phyloP scores from a whole-genome alignment of 2,329 filamentous ascomycete species.

The Epichloe aotearoae region DNA sequence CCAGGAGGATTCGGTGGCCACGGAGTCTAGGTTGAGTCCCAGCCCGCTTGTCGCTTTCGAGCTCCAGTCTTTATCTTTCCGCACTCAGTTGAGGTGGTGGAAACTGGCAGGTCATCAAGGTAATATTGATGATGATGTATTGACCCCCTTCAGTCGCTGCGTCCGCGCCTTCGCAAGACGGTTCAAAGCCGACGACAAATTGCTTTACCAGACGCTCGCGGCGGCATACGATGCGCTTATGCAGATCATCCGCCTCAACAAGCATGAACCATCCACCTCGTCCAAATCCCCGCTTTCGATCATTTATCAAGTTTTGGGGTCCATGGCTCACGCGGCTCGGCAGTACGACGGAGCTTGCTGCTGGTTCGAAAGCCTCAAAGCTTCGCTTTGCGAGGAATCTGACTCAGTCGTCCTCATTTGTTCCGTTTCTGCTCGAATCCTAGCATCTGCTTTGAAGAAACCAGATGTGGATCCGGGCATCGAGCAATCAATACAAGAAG shows the following conservation, averaged over 20 bases:
- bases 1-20: slow-evolving; percentile 44
- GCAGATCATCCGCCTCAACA: slow-evolving; percentile 20
- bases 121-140: slow-evolving; percentile 48
- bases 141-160: slow-evolving; percentile 52
- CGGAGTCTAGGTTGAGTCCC: slow-evolving; percentile 40
- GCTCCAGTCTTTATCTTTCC: slow-evolving; percentile 51
- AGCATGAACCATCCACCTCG: slow-evolving; percentile 20
- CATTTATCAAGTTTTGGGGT: slow-evolving; percentile 40
- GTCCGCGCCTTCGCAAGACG: slow-evolving; percentile 47
- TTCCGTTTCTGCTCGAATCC: slow-evolving; percentile 39
- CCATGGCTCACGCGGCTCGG: slow-evolving; percentile 32
- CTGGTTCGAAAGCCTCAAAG: slow-evolving; percentile 39
- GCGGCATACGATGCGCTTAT: slow-evolving; percentile 19
- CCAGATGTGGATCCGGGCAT: slow-evolving; percentile 22
- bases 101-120: slow-evolving; percentile 44
- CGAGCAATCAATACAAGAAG: slow-evolving; percentile 30
- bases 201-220: slow-evolving; percentile 23
- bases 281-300: slow-evolving; percentile 30
- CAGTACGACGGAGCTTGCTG: slow-evolving; percentile 35
- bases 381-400: slow-evolving; percentile 20
- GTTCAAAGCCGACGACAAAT: slow-evolving; percentile 22
- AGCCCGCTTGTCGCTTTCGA: slow-evolving; percentile 45
- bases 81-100: slow-evolving; percentile 53
- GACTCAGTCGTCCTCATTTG: slow-evolving; percentile 38
- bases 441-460: slow-evolving; percentile 39